Evolutionary conservation across 768 basidiomycete genomes (phyloP), one percentile per base, ranked within the genome.

Genomic region (Russula sp.): DNA sequence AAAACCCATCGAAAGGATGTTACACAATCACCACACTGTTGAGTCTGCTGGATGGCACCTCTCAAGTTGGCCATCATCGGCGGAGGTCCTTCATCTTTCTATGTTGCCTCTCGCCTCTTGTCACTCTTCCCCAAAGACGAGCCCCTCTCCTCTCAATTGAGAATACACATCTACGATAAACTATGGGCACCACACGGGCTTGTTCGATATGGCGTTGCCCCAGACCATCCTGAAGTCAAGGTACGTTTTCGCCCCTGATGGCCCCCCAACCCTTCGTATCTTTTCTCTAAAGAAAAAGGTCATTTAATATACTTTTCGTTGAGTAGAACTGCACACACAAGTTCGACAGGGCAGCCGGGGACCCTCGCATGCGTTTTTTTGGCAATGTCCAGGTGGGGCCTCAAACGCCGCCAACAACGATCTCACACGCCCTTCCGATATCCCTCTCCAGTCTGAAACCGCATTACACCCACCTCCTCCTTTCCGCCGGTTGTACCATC

Each of bases 161-260:
- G 77, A 57, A 83, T 98, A 16, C 93, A 98, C 73, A 76, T 99
- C 72, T 99, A 86, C 73, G 96, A 99, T 76, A 82, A 92, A 38
- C 80, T 96, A 13, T 98, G 95, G 84, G 87, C 93, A 32, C 96
- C 96, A 13, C 92, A 97, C 72, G 97, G 97, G 0, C 81, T 98
- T 1, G 94, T 97, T 4, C 80, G 97, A 51, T 99, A 95, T 71
- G 95, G 97, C 0, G 95, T 99, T 16, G 96, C 97, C 13, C 96
- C 96, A 50, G 96, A 98, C 77, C 96, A 98, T 75, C 94, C 97
- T 11, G 96, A 98, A 78, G 95, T 98, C 75, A 99, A 98, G 84
- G 96, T 84, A 69, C 49, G 76, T 65, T 36, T 44, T 30, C n/a
- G 20, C 16, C 42, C 42, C 32, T 36, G 22, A 18, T 32, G 22